Conservation (phyloP, 805 yeast species). For the Starmera dryadoides region DNA sequence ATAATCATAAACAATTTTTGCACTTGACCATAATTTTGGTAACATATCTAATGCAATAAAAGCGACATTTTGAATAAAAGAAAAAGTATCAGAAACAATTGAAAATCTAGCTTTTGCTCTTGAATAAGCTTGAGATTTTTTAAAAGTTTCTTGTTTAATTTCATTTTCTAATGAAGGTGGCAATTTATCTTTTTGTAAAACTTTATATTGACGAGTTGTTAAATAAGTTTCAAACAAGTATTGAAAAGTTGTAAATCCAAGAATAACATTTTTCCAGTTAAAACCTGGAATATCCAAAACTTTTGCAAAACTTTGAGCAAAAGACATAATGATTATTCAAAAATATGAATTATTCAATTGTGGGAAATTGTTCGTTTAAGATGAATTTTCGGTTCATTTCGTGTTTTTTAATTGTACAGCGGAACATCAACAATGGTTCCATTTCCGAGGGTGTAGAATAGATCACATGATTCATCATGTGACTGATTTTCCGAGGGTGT, state of each 20-base stretch:
- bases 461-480: too few relatives aligned
- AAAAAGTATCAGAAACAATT: slow-evolving; percentile 43
- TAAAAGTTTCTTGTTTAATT: slow-evolving; percentile 65
- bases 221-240: slow-evolving; percentile 70
- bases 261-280: slow-evolving; percentile 73
- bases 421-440: too few relatives aligned
- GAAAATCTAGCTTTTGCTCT: slow-evolving; percentile 71
- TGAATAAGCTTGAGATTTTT: slow-evolving; percentile 71
- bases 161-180: slow-evolving; percentile 67
- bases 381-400: too few relatives aligned
- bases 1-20: slow-evolving; percentile 30
- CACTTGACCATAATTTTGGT: slow-evolving; percentile 53
- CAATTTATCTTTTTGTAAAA: slow-evolving; percentile 45
- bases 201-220: slow-evolving; percentile 69
- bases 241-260: slow-evolving; percentile 70
- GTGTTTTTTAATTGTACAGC: too few relatives aligned
- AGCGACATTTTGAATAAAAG: slow-evolving; percentile 48
- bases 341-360: neutral
- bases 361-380: neutral
- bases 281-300: slow-evolving; percentile 60
- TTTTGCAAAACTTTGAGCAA: slow-evolving; percentile 34
- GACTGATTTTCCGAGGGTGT: too few relatives aligned
- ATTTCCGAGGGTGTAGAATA: too few relatives aligned
- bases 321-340: slow-evolving; percentile 10
- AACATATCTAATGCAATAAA: slow-evolving; percentile 50